Evolutionary conservation across 208 protist species (phyloP).

Genomic region (Crithidia fasciculata): DNA sequence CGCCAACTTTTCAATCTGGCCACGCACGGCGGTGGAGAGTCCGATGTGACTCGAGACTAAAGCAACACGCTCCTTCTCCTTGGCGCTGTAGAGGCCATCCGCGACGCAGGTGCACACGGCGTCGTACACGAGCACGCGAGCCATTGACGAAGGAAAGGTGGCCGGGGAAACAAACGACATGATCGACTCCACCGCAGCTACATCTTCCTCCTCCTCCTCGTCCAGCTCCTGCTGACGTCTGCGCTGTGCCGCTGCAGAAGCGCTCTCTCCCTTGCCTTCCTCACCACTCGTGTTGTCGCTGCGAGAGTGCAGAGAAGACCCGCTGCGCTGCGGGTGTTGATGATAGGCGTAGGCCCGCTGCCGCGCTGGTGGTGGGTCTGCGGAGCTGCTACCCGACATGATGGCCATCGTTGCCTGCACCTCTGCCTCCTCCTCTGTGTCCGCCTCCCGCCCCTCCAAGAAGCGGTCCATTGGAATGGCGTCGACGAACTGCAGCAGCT

Average conservation of each 20-base stretch:
- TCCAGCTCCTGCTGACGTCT: constrained; percentile 5
- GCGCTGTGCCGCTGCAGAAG: neutral
- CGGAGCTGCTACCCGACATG: neutral
- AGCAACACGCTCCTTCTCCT: constrained; percentile 57
- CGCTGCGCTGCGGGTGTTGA: neutral
- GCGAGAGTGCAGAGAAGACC: neutral
- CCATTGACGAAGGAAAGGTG: constrained; percentile 51
- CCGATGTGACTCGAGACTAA: constrained; percentile 64
- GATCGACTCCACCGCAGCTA: constrained; percentile 27
- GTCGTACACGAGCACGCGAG: constrained; percentile 72
- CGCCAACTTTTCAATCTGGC: constrained; percentile 69
- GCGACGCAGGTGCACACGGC: constrained; percentile 65
- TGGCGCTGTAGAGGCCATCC: constrained; percentile 56
- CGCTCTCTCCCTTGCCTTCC: neutral
- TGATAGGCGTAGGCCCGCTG: too few species aligned
- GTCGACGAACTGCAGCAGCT: constrained; percentile 71
- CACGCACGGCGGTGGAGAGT: constrained; percentile 58
- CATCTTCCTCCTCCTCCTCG: constrained; percentile 21
- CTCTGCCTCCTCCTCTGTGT: constrained; percentile 20
- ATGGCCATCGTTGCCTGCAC: constrained; percentile 14
- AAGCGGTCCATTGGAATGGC: constrained; percentile 39
- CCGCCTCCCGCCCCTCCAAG: constrained; percentile 10
- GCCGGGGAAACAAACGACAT: constrained; percentile 54
- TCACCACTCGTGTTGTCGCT: neutral
- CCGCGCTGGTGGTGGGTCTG: neutral